Percentiles rank a stretch among this genome's conserved stretches.
phyloP scores from a whole-genome alignment of 306 rosid genomes.

The Medicago lupulina region DNA sequence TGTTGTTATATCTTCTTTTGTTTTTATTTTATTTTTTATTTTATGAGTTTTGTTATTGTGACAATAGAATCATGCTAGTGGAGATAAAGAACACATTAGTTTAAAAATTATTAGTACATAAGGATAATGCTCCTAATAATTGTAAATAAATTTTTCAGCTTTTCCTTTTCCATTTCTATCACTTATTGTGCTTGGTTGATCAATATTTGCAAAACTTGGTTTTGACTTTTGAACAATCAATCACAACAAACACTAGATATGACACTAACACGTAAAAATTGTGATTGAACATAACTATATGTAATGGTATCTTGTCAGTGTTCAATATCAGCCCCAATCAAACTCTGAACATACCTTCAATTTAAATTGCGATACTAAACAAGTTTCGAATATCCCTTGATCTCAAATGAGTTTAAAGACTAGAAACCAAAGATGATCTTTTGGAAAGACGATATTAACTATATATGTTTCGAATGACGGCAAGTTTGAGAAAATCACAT shows the following conservation, averaged over 20 bases:
- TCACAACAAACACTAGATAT: too few species aligned
- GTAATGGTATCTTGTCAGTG: not conserved
- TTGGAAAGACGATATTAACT: not conserved
- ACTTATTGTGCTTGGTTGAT: not conserved
- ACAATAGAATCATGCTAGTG: not conserved
- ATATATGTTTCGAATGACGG: not conserved
- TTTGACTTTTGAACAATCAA: not conserved
- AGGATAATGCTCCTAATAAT: not conserved
- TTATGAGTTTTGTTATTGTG: not conserved
- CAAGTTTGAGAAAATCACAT: too few species aligned
- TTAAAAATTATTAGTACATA: not conserved
- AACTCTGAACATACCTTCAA: not conserved
- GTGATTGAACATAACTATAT: not conserved
- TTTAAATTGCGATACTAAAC: not conserved
- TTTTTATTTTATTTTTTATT: not conserved
- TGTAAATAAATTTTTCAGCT: not conserved
- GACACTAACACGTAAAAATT: not conserved
- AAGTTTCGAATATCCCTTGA: not conserved
- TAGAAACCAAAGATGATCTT: not conserved
- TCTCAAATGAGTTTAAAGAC: not conserved
- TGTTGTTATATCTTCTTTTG: conserved; percentile 9
- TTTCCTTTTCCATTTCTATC: not conserved
- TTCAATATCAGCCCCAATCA: too few species aligned
- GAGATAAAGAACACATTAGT: conserved; percentile 9
- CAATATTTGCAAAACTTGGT: not conserved